Evolutionary conservation across 331 rosid genomes (phyloP).

Genomic region (Dryas integrifolia): DNA sequence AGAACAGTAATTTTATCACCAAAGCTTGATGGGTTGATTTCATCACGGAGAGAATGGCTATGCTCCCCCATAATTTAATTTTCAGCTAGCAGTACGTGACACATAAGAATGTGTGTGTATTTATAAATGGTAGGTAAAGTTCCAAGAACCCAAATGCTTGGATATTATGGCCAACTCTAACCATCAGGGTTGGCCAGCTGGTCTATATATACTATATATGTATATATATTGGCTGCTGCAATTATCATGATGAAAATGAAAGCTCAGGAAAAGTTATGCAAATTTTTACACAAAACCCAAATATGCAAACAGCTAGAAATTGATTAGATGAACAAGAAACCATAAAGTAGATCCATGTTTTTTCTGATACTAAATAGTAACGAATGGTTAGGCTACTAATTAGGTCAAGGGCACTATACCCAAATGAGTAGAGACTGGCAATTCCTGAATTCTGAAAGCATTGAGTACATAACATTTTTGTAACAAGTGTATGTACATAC

Average conservation of each 20-base stretch:
- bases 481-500: neutral
- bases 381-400: neutral
- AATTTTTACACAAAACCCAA: neutral
- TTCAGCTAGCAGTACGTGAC: neutral
- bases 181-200: neutral
- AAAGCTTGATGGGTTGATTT: constrained; percentile 15
- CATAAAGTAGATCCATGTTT: neutral
- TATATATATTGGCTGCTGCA: neutral
- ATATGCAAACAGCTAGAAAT: neutral
- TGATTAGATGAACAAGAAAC: neutral
- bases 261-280: neutral
- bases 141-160: neutral
- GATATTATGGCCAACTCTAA: neutral
- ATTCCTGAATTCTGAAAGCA: no score
- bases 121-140: neutral
- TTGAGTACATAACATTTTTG: neutral
- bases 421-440: no score
- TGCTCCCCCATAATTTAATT: neutral
- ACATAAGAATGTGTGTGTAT: no score
- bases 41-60: neutral
- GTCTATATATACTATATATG: no score
- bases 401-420: no score
- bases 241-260: neutral
- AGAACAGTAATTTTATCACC: constrained; percentile 23
- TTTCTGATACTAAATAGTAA: neutral